Evolutionary conservation across 139 green algal genomes (phyloP), one percentile per base, ranked within the genome.

Genomic region (Volvox africanus): DNA sequence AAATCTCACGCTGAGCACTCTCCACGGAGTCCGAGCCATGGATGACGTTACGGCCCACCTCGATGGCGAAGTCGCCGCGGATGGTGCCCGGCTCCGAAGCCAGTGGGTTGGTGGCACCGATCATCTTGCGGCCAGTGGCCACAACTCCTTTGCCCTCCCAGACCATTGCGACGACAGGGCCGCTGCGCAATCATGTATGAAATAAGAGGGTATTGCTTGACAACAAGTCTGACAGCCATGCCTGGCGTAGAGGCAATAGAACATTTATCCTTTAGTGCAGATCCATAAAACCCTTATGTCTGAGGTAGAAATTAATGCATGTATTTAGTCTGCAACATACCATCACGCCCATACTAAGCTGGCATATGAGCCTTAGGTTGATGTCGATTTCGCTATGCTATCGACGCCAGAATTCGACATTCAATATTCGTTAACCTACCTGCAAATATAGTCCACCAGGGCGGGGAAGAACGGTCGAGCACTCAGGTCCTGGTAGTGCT

Each of bases 11-110:
- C 92, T 99, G 88, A 65, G 96, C 98, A 91, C 94, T 98, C 92
- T 99, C 98, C 62, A 99, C 97, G 33, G 89, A 89, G 95, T 99
- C 98, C 33, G 94, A 98, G 91, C 97, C 97, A 92, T 98, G 97
- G 93, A 99, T 99, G 50, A 99, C 93, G 92, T 99, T 99, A 91
- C 98, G 96, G 75, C 97, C 95, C 2, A 96, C 89, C 80, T 86
- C 95, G 79, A 99, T 97, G 92, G 91, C 95, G 92, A 94, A 98
- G 93, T 98, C 95, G 36, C 97, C 97, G 36, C 97, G 96, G 93
- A 99, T 98, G 93, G 96, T 98, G 92, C 97, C 97, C 37, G 97
- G 97, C 68, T 95, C 96, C 32, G 95, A 95, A 24, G 86, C 93
- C 86, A 96, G 89, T 26, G 97, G 97, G 95, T 99, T 99, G 92